Evolutionary conservation across 495 filamentous ascomycete species (phyloP).

Genomic region (Pseudevernia furfuracea): DNA sequence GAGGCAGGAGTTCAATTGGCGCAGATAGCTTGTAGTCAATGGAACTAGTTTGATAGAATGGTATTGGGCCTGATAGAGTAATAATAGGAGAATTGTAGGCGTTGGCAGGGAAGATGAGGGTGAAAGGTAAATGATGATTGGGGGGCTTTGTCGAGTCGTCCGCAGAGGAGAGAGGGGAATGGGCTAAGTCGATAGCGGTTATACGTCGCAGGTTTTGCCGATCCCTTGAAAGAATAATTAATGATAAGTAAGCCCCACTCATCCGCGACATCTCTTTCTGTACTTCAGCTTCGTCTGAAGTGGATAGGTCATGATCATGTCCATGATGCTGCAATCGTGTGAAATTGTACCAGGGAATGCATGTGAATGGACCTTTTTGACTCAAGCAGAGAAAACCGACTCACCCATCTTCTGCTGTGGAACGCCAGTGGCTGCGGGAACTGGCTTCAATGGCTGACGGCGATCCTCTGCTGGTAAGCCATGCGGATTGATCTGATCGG

Average conservation of each 20-base stretch:
- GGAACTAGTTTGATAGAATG: not conserved
- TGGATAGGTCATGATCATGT: too few relatives aligned
- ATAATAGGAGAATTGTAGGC: not conserved
- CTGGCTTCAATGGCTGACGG: conserved; percentile 7
- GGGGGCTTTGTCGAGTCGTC: conserved; percentile 17
- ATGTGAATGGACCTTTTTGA: not conserved
- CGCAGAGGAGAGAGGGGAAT: conserved; percentile 18
- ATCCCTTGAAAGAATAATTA: conserved; percentile 10
- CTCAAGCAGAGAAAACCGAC: not conserved
- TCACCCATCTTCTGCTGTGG: conserved; percentile 8
- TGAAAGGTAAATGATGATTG: conserved; percentile 10
- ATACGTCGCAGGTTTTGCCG: conserved; percentile 23
- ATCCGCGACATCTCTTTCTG: conserved; percentile 5
- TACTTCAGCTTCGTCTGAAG: not conserved
- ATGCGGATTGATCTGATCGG: not conserved
- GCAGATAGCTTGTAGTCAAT: not conserved
- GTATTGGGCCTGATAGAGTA: not conserved
- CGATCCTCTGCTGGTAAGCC: not conserved
- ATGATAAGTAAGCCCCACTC: conserved; percentile 10
- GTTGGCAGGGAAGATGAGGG: conserved; percentile 12
- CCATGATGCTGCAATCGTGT: not conserved
- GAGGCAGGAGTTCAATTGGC: conserved; percentile 5
- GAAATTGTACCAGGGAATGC: not conserved
- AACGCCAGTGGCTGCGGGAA: conserved; percentile 10
- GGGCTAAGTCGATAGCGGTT: conserved; percentile 15